phyloP scores from a whole-genome alignment of 169 alveolate genomes.

The Plasmodium vivax region DNA sequence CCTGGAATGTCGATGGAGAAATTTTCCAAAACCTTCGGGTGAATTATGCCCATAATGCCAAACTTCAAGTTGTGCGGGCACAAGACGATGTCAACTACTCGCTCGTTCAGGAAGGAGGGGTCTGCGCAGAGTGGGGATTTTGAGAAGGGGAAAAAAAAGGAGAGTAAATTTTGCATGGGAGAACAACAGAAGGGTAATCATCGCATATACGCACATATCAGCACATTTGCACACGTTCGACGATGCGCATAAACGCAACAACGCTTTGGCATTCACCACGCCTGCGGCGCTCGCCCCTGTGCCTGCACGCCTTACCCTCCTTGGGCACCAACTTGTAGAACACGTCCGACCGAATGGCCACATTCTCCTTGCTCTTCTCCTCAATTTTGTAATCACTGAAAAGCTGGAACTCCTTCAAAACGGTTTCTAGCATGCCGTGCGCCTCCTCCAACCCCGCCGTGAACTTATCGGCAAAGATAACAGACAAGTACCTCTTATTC shows the following conservation, averaged over 20 bases:
- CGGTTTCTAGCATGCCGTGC: conserved; percentile 79
- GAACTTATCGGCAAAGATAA: conserved; percentile 84
- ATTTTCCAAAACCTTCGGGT: conserved; percentile 94
- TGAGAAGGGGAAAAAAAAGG: conserved; percentile 8
- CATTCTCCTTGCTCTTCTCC: conserved; percentile 60
- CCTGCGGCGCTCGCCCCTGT: not conserved
- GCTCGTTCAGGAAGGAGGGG: conserved; percentile 51
- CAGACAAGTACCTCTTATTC: conserved; percentile 87
- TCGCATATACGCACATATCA: not conserved
- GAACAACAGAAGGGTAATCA: not conserved
- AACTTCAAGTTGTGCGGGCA: conserved; percentile 73
- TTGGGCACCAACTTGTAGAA: conserved; percentile 38
- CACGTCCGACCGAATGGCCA: conserved; percentile 38
- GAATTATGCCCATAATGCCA: conserved; percentile 95
- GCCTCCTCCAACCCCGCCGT: conserved; percentile 83
- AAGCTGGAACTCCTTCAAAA: conserved; percentile 58
- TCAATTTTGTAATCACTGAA: conserved; percentile 69
- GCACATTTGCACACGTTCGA: not conserved
- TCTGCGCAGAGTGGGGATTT: conserved; percentile 6
- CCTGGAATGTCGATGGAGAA: conserved; percentile 79
- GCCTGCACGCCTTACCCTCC: not conserved
- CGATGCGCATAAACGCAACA: not conserved
- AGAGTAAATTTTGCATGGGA: not conserved
- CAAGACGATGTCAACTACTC: conserved; percentile 56
- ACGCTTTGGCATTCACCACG: not conserved